These are phyloP conservation scores for Lichtheimia corymbifera DNA, from an alignment of 371 early-diverging fungal species.

Conservation along the genomic window DNA sequence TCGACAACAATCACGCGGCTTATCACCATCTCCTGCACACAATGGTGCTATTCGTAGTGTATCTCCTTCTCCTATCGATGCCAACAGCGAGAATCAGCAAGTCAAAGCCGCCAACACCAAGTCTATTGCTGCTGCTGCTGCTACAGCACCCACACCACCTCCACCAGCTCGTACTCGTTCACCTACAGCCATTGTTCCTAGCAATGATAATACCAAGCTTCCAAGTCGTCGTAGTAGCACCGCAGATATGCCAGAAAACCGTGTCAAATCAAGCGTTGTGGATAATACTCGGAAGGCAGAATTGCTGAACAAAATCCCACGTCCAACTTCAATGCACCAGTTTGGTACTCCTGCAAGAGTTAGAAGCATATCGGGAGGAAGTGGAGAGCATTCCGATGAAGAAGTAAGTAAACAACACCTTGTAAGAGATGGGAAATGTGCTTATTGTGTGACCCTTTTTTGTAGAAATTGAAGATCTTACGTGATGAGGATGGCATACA, in stretches of 20 bases:
- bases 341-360: conserved; percentile 26
- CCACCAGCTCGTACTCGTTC: conserved; percentile 12
- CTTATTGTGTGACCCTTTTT: background rate
- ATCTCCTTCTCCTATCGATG: conserved; percentile 30
- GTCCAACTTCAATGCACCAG: conserved; percentile 46
- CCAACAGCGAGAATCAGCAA: conserved; percentile 17
- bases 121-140: background rate
- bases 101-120: background rate
- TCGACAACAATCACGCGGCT: conserved; percentile 23
- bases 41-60: conserved; percentile 18
- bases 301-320: conserved; percentile 24
- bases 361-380: conserved; percentile 18
- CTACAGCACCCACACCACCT: conserved; percentile 3
- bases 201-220: conserved; percentile 21
- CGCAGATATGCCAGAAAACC: conserved; percentile 25
- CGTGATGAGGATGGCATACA: conserved; percentile 77
- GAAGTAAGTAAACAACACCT: conserved; percentile 9
- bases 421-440: background rate
- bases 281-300: conserved; percentile 38
- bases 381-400: conserved; percentile 12
- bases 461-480: conserved; percentile 47
- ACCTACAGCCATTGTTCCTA: conserved; percentile 12
- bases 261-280: conserved; percentile 29
- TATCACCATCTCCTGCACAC: conserved; percentile 29
- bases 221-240: conserved; percentile 29